These are phyloP conservation scores for Clarireedia sp. DNA, from an alignment of 2,329 filamentous ascomycete species.

Conservation along the genomic window DNA sequence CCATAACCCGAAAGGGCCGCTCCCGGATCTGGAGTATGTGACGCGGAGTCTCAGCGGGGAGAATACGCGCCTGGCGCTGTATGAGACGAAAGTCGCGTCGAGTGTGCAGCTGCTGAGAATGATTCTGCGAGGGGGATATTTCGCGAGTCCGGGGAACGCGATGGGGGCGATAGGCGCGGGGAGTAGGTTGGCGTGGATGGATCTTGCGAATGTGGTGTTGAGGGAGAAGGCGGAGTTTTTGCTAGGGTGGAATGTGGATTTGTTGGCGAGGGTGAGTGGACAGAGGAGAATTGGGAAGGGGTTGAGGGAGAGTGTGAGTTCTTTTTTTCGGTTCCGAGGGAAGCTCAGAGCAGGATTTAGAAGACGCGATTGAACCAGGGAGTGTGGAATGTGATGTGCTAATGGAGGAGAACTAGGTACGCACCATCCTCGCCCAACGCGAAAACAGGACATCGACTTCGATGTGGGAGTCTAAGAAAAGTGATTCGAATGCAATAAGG, in stretches of 20 bases:
- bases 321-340: background rate
- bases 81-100: background rate
- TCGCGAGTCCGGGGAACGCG: background rate
- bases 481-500: background rate
- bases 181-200: background rate
- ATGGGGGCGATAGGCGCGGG: background rate
- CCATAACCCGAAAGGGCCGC: background rate
- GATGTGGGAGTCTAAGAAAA: background rate
- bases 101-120: background rate
- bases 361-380: too few relatives aligned
- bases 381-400: background rate
- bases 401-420: background rate
- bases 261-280: background rate
- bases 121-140: background rate
- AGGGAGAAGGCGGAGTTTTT: constrained; percentile 2
- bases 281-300: background rate
- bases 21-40: background rate
- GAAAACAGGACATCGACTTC: too few relatives aligned
- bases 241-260: background rate
- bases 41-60: background rate
- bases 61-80: background rate
- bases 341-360: background rate
- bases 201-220: background rate
- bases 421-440: too few relatives aligned
- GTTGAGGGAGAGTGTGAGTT: background rate